Base-by-base conservation (phyloP, 2,329 filamentous ascomycete species). In the Cladosporium sp. region DNA sequence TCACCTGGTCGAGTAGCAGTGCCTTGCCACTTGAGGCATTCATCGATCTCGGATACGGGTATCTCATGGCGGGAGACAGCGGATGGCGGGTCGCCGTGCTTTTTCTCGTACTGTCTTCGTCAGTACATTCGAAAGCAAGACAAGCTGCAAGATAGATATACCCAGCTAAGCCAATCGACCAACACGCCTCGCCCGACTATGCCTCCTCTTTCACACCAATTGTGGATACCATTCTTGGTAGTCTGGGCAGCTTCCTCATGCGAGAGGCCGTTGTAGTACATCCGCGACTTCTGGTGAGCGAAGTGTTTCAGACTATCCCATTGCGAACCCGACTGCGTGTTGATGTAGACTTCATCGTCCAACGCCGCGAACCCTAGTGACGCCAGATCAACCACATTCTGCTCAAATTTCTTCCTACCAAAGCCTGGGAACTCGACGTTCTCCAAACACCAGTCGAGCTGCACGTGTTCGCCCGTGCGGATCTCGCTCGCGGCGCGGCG, bases 311-410 rank as follows among this genome's bases (percentile, higher is more conserved):
- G 59, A 45, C 75, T 75, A 58, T 83, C 80, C 80, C 78, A 83
- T 63, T 83, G 80, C 19, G 72, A 77, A 50, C 74, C 75, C 33
- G 67, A 66, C 58, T 83, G 79, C 0, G 79, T 82, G 62, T 82
- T 82, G 67, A 83, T 74, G 3, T 70, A 66, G 6, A 81, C 59
- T 56, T 79, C 73, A 49, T 80, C 77, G 31, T 80, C 76, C 11
- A 50, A 34, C 34, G 49, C 49, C 10, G 52, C 61, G 22, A 53
- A 54, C 11, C 55, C 54, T 8, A 51, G 18, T n/a, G 56, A 53
- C 13, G 46, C 55, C 9, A 61, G 52, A 19, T 59, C 56, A 35
- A 67, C 53, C 18, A 66, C 53, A n/a, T 60, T 62, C 43, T 69
- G 67, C 19, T 60, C 54, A 14, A 66, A 57, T 1, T 54, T 54